A percentile compares a stretch with the other conserved stretches of the same genome.
Conservation (phyloP, 1,139 yeast genomes). For the Torulaspora globosa region DNA sequence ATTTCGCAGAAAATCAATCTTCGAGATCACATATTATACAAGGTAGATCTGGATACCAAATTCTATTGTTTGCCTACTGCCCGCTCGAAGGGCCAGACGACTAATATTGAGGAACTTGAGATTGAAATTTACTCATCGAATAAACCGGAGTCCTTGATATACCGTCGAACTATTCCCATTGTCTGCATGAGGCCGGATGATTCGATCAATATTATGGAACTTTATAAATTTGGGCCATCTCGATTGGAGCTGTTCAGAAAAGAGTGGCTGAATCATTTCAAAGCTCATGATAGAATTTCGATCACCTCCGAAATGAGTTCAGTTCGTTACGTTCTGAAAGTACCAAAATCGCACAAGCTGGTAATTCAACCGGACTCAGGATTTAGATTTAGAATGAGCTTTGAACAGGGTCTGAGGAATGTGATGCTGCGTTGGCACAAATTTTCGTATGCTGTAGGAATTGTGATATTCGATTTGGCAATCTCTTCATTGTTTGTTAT, state of each 20-base stretch:
- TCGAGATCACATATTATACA: constrained; percentile 26
- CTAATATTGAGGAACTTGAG: constrained; percentile 7
- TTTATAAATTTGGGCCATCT: constrained; percentile 13
- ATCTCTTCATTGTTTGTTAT: constrained; percentile 22
- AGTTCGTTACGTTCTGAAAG: constrained; percentile 13
- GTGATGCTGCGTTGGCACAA: constrained; percentile 29
- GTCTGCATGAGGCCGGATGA: constrained; percentile 16
- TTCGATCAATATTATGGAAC: constrained; percentile 10
- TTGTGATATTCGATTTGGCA: constrained; percentile 20
- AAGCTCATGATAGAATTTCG: constrained; percentile 19
- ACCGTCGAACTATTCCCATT: constrained; percentile 15
- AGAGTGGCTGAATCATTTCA: constrained; percentile 26
- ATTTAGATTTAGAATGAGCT: constrained; percentile 25
- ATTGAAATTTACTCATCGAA: constrained; percentile 6
- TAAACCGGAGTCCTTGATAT: constrained; percentile 6
- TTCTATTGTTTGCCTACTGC: constrained; percentile 24
- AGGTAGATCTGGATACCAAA: constrained; percentile 24
- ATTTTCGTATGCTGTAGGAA: constrained; percentile 30
- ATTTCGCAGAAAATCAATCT: constrained; percentile 23
- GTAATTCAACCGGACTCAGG: constrained; percentile 22
- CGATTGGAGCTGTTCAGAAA: constrained; percentile 16
- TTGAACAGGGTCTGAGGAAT: constrained; percentile 31
- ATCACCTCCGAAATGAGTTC: constrained; percentile 12
- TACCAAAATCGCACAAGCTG: constrained; percentile 10
- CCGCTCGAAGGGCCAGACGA: constrained; percentile 4